These are phyloP conservation scores for Spergularia azorica DNA, from an alignment of 179 eudicot species.

Conservation along the genomic window DNA sequence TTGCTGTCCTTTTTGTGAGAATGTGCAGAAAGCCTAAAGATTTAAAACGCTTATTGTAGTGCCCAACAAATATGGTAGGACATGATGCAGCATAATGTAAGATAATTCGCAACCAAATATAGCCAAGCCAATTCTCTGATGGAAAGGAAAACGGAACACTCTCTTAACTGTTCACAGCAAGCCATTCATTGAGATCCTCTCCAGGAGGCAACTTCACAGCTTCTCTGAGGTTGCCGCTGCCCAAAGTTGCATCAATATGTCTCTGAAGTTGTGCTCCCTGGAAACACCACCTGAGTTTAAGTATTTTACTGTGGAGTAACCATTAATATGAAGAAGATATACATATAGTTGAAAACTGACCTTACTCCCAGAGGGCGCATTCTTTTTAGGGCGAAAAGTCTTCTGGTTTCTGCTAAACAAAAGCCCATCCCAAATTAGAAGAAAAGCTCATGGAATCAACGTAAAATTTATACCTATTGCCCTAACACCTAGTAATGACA, in stretches of 20 bases:
- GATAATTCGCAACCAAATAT: slow-evolving; percentile 4
- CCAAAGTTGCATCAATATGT: slow-evolving; percentile 70
- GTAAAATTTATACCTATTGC: neutral
- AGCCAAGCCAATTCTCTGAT: neutral
- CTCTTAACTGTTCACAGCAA: slow-evolving; percentile 67
- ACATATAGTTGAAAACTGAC: slow-evolving; percentile 31
- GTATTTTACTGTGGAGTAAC: neutral
- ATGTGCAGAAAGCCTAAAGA: too few species aligned
- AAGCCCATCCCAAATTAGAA: slow-evolving; percentile 14
- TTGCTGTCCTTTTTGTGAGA: too few species aligned
- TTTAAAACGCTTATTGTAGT: neutral
- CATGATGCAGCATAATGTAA: neutral
- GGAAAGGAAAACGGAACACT: neutral
- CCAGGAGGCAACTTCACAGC: slow-evolving; percentile 73
- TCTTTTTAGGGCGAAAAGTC: slow-evolving; percentile 70
- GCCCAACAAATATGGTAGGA: neutral
- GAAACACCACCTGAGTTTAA: slow-evolving; percentile 6
- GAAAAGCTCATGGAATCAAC: neutral
- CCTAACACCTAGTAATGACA: too few species aligned
- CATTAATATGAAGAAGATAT: neutral
- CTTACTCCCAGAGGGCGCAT: slow-evolving; percentile 68
- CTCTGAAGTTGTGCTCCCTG: slow-evolving; percentile 69
- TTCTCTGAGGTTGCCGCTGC: slow-evolving; percentile 68
- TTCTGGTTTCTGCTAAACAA: slow-evolving; percentile 57
- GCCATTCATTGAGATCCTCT: slow-evolving; percentile 68